These are phyloP conservation scores for Tieghemiomyces parasiticus DNA, from an alignment of 192 early-diverging fungal genomes.

Conservation along the genomic window DNA sequence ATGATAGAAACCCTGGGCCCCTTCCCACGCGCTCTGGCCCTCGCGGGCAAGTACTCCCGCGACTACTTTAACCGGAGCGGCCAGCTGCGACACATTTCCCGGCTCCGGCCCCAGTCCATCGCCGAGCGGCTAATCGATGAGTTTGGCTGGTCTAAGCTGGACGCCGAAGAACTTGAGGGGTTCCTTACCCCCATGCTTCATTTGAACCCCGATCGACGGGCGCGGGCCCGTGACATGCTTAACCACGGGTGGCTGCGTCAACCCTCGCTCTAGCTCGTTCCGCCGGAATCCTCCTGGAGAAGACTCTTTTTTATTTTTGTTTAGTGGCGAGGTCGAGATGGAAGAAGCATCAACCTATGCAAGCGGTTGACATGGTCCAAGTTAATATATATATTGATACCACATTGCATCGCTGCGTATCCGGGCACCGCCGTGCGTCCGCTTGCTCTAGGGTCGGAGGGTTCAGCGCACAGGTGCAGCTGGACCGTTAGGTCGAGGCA, in stretches of 20 bases:
- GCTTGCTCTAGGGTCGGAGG: too few relatives aligned
- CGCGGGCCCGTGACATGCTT: constrained; percentile 37
- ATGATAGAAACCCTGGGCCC: constrained; percentile 88
- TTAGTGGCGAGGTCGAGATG: too few relatives aligned
- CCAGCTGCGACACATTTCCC: constrained; percentile 76
- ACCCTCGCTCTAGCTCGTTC: too few relatives aligned
- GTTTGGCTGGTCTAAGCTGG: constrained; percentile 52
- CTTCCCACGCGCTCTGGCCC: constrained; percentile 62
- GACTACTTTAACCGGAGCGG: constrained; percentile 85
- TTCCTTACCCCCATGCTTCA: constrained; percentile 79
- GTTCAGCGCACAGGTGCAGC: too few relatives aligned
- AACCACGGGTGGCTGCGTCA: constrained; percentile 37
- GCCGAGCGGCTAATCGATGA: constrained; percentile 79
- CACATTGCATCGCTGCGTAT: too few relatives aligned
- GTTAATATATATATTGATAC: too few relatives aligned
- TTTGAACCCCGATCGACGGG: constrained; percentile 37
- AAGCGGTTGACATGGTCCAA: too few relatives aligned
- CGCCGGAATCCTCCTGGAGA: too few relatives aligned
- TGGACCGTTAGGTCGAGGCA: too few relatives aligned
- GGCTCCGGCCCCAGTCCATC: constrained; percentile 68
- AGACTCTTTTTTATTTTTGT: too few relatives aligned
- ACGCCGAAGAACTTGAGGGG: constrained; percentile 56
- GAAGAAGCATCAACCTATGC: too few relatives aligned
- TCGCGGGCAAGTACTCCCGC: constrained; percentile 66
- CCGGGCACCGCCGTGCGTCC: too few relatives aligned